A percentile compares a stretch with the other conserved stretches of the same genome.
Evolutionary conservation across 2,329 filamentous ascomycete species (phyloP).

Genomic region (Huntiella savannae): DNA sequence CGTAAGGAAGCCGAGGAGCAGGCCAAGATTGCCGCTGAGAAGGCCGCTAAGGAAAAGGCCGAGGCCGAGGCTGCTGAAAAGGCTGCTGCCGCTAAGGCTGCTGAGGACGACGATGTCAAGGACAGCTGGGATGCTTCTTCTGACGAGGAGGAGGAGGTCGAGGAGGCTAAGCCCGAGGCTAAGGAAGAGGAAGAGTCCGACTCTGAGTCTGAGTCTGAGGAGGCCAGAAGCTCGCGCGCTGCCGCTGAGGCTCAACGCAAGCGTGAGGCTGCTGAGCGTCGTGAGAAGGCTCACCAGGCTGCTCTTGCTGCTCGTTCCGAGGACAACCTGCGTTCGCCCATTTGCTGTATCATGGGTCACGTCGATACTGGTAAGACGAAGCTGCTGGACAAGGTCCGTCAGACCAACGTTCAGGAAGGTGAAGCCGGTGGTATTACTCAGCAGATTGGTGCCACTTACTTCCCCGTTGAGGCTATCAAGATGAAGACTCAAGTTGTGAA

Average conservation of each 20-base stretch:
- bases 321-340: constrained; percentile 88
- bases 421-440: constrained; percentile 99
- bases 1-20: constrained; percentile 47
- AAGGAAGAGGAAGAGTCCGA: constrained; percentile 23
- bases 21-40: constrained; percentile 41
- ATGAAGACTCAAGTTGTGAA: constrained; percentile 92
- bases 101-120: constrained; percentile 63
- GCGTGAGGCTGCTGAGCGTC: constrained; percentile 70
- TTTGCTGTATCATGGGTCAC: constrained; percentile 98
- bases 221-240: constrained; percentile 54
- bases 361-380: constrained; percentile 99
- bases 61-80: constrained; percentile 35
- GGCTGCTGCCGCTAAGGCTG: constrained; percentile 35
- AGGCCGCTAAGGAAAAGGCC: constrained; percentile 37
- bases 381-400: constrained; percentile 90
- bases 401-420: constrained; percentile 96
- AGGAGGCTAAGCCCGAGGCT: constrained; percentile 18
- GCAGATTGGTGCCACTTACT: constrained; percentile 98
- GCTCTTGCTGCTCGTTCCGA: constrained; percentile 79
- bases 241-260: constrained; percentile 60
- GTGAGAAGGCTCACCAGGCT: constrained; percentile 78
- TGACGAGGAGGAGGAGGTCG: constrained; percentile 37
- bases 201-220: constrained; percentile 49
- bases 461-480: constrained; percentile 80
- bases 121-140: constrained; percentile 88